Evolutionary conservation across 75 land plant genomes (phyloP).

Genomic region (Larix kaempferi): DNA sequence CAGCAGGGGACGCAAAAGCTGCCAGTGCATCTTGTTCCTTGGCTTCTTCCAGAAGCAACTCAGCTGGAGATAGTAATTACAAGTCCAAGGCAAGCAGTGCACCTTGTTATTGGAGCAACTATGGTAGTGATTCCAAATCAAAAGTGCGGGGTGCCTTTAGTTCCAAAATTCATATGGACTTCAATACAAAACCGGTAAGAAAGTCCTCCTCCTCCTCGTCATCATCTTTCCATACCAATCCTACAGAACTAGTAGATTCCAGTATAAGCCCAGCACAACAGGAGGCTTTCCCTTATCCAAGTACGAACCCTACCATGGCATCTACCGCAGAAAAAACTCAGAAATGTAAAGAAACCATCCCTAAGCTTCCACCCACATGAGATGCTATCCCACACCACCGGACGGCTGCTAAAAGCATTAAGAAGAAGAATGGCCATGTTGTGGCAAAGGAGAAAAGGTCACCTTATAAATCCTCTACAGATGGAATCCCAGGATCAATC

Average conservation of each 20-base stretch:
- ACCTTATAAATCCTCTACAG: constrained; percentile 2
- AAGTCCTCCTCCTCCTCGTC: neutral
- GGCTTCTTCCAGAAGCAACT: constrained; percentile 13
- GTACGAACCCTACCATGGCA: neutral
- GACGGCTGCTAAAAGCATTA: neutral
- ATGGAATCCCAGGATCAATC: neutral
- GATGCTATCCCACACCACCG: neutral
- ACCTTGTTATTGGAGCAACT: constrained; percentile 11
- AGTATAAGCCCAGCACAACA: neutral
- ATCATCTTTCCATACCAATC: neutral
- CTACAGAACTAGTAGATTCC: neutral
- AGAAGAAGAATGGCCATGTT: neutral
- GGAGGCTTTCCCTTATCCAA: neutral
- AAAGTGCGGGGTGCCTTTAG: neutral
- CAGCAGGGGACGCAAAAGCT: constrained; percentile 16
- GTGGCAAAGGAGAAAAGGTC: constrained; percentile 7
- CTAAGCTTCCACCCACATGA: neutral
- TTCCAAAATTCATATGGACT: constrained; percentile 10
- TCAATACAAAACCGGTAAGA: constrained; percentile 8
- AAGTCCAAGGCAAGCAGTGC: constrained; percentile 10
- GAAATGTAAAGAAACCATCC: neutral
- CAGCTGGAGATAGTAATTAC: constrained; percentile 11
- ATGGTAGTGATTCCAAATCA: constrained; percentile 7
- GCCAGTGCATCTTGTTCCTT: constrained; percentile 8
- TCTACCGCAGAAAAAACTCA: neutral